A percentile compares a stretch with the other conserved stretches of the same genome.
phyloP scores from a whole-genome alignment of 2,329 filamentous ascomycete genomes.

The Diaporthe aspalathi region DNA sequence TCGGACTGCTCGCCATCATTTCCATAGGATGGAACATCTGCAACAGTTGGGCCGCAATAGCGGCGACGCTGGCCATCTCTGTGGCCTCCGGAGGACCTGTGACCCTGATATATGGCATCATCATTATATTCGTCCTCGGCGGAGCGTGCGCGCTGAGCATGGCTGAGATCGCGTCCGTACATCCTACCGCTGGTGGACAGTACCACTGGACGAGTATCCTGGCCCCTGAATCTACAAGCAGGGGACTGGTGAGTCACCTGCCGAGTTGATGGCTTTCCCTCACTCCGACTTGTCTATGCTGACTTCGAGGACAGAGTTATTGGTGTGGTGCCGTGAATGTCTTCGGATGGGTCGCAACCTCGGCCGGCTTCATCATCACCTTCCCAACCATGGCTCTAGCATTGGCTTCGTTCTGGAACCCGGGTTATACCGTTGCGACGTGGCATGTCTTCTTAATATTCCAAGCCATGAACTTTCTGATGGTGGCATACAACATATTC shows the following conservation, averaged over 20 bases:
- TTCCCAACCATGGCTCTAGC: conserved; percentile 35
- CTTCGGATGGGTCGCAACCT: conserved; percentile 38
- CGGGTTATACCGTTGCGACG: conserved; percentile 28
- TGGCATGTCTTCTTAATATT: conserved; percentile 39
- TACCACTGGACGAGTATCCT: conserved; percentile 52
- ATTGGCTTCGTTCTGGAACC: conserved; percentile 34
- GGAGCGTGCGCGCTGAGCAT: conserved; percentile 47
- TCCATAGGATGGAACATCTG: conserved; percentile 41
- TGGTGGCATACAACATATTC: conserved; percentile 37
- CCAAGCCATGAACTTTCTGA: conserved; percentile 33
- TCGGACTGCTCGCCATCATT: conserved; percentile 35
- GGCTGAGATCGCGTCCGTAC: conserved; percentile 51
- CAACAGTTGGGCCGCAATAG: conserved; percentile 45
- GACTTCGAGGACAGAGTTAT: conserved; percentile 34
- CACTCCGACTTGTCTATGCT: background rate
- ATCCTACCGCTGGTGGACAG: conserved; percentile 53
- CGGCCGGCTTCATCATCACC: conserved; percentile 34
- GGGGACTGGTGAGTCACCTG: conserved; percentile 27
- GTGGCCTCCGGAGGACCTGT: conserved; percentile 38
- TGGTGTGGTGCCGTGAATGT: conserved; percentile 37
- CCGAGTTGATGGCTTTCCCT: too few species aligned
- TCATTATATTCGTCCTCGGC: conserved; percentile 44
- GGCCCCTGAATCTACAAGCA: conserved; percentile 38
- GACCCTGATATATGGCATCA: conserved; percentile 47
- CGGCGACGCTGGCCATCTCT: conserved; percentile 42